phyloP scores from a whole-genome alignment of 2,329 filamentous ascomycete species.

The Ceratocystis cubensis region DNA sequence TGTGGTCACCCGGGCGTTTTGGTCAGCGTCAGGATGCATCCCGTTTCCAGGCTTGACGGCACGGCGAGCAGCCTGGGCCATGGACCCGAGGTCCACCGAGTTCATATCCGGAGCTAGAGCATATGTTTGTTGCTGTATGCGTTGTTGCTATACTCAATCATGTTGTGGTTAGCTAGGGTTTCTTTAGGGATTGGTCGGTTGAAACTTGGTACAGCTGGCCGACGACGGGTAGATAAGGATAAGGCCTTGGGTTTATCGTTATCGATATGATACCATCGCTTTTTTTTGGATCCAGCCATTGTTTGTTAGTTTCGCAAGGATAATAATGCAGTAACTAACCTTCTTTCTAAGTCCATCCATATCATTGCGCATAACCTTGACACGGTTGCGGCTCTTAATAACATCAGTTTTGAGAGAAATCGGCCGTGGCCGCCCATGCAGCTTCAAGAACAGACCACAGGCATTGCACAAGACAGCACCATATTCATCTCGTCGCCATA shows the following conservation, averaged over 20 bases:
- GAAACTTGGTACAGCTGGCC: not conserved
- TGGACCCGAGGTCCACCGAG: constrained; percentile 16
- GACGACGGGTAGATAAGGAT: constrained; percentile 4
- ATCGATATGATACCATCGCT: constrained; percentile 8
- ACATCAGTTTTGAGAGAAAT: constrained; percentile 98
- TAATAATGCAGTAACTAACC: constrained; percentile 34
- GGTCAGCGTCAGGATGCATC: constrained; percentile 10
- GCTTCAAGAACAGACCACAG: constrained; percentile 91
- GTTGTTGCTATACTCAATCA: constrained; percentile 15
- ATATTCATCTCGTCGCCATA: constrained; percentile 95
- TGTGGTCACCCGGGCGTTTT: constrained; percentile 8
- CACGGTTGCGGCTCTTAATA: constrained; percentile 97
- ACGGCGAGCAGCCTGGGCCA: constrained; percentile 19
- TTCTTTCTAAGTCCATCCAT: constrained; percentile 49
- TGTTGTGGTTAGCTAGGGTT: constrained; percentile 3
- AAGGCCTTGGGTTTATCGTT: constrained; percentile 15
- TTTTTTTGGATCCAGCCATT: constrained; percentile 3
- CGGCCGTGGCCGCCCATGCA: constrained; percentile 83
- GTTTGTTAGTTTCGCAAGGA: constrained; percentile 2
- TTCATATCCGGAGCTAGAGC: constrained; percentile 19
- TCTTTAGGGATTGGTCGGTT: not conserved
- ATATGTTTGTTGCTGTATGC: constrained; percentile 19
- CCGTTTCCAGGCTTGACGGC: constrained; percentile 16
- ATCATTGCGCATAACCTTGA: constrained; percentile 74
- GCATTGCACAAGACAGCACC: constrained; percentile 96